Evolutionary conservation across 495 filamentous ascomycete species (phyloP).

Genomic region (Penicillium mononematosum): DNA sequence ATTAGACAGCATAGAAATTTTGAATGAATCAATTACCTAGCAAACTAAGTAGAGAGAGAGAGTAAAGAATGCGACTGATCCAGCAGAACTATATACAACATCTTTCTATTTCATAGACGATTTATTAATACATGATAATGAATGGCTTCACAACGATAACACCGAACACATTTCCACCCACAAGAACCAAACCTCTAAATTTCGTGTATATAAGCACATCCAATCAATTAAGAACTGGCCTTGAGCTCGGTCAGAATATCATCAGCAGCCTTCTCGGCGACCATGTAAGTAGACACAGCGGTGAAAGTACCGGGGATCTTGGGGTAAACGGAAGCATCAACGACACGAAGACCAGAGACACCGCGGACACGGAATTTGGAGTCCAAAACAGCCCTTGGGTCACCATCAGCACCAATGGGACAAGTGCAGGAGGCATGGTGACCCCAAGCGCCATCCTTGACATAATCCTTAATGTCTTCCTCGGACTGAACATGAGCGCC

Average conservation of each 20-base stretch:
- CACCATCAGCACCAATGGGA: constrained; percentile 54
- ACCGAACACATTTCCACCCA: background rate
- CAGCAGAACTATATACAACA: no score
- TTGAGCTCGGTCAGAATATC: constrained; percentile 8
- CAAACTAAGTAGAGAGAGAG: no score
- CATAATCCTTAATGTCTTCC: constrained; percentile 47
- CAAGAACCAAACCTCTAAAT: background rate
- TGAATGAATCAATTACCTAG: no score
- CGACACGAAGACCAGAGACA: constrained; percentile 54
- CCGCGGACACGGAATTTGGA: constrained; percentile 56
- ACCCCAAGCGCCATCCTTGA: constrained; percentile 55
- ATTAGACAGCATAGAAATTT: no score
- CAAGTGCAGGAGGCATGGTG: constrained; percentile 60
- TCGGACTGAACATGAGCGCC: constrained; percentile 37
- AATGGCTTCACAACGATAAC: background rate
- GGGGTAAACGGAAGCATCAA: constrained; percentile 61
- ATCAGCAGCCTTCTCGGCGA: constrained; percentile 62
- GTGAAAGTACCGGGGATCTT: constrained; percentile 59
- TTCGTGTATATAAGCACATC: background rate
- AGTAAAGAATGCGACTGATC: no score
- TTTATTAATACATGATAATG: background rate
- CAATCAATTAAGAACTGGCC: background rate
- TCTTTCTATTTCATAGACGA: background rate
- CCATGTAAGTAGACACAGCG: constrained; percentile 57
- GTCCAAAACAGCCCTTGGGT: constrained; percentile 60